A percentile compares a stretch with the other conserved stretches of the same genome.
phyloP scores from a whole-genome alignment of 495 filamentous ascomycete genomes.

The Polyplosphaeria fusca region DNA sequence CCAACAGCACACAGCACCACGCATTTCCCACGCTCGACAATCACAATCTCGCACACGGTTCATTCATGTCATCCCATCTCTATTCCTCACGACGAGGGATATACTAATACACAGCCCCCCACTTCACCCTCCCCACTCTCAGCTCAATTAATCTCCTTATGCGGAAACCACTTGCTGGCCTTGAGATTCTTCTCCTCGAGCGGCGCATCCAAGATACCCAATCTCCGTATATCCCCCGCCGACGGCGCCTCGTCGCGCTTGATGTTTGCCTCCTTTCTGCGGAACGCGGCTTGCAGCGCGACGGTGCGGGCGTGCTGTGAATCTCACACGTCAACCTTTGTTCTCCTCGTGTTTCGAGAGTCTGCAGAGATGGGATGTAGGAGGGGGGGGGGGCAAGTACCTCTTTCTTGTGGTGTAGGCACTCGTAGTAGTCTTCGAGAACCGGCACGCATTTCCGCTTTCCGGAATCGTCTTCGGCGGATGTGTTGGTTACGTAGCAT shows the following conservation, averaged over 20 bases:
- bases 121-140: conserved; percentile 1
- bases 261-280: conserved; percentile 71
- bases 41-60: conserved; percentile 9
- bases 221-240: conserved; percentile 74
- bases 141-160: conserved; percentile 34
- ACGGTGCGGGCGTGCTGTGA: conserved; percentile 70
- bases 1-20: too few relatives aligned
- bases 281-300: conserved; percentile 81
- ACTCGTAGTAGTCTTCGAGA: conserved; percentile 97
- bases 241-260: conserved; percentile 71
- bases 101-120: conserved; percentile 3
- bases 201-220: conserved; percentile 71
- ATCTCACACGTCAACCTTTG: too few relatives aligned
- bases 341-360: too few relatives aligned
- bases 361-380: neutral
- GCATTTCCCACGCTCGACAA: too few relatives aligned
- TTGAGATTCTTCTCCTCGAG: conserved; percentile 70
- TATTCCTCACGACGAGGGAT: neutral
- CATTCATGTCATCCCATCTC: neutral
- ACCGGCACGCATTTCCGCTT: conserved; percentile 87
- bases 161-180: conserved; percentile 36
- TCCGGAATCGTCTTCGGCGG: conserved; percentile 63
- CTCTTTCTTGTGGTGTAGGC: conserved; percentile 97
- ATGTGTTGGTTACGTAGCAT: conserved; percentile 49
- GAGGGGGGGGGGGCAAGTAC: conserved; percentile 51